Base-by-base conservation (phyloP, 129 eudicot species). In the Rutidosis leptorrhynchoides region DNA sequence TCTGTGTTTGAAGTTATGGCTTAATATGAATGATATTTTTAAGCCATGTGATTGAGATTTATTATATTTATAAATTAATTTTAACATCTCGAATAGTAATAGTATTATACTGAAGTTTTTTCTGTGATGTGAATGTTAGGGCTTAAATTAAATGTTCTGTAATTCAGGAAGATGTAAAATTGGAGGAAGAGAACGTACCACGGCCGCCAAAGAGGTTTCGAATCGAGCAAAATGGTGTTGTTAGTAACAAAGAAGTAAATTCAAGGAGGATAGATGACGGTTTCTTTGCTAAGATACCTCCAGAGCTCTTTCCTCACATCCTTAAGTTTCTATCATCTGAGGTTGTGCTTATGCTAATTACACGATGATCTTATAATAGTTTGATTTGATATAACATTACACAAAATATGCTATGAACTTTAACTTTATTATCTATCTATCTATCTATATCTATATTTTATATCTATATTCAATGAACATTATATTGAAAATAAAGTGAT, bases 251-350 rank as follows among this genome's bases (percentile, higher is more conserved):
- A 32, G 40, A 11, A 32, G n/a, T 6, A 45, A 45, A 20, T 49
- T 77, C 85, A 1, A 80, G 70, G 74, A 80, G 84, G 85, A 79
- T 82, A 15, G 96, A 88, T 21, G 86, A 76, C n/a, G 95, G 98
- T 25, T 30, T 78, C 62, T 76, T 88, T 56, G 80, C 87, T 62
- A 78, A 79, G 64, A 68, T 93, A 58, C 98, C 96, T 40, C 89
- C 96, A 9, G 98, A 93, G 73, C 84, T 93, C 73, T 80, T 80
- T 45, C 84, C 63, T 77, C 85, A 88, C 65, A 93, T 93, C 69
- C 95, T 93, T 49, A 93, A 93, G 79, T 93, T 85, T 62, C 87
- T 93, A 24, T 93, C 98, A 0, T 93, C 98, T 6, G 98, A 93
- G 96, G 98, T 49, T 49, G 10, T n/a, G 21, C 23, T 49, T 6